These are phyloP conservation scores for Gliomastix tumulicola DNA, from an alignment of 2,329 filamentous ascomycete species.

Conservation along the genomic window DNA sequence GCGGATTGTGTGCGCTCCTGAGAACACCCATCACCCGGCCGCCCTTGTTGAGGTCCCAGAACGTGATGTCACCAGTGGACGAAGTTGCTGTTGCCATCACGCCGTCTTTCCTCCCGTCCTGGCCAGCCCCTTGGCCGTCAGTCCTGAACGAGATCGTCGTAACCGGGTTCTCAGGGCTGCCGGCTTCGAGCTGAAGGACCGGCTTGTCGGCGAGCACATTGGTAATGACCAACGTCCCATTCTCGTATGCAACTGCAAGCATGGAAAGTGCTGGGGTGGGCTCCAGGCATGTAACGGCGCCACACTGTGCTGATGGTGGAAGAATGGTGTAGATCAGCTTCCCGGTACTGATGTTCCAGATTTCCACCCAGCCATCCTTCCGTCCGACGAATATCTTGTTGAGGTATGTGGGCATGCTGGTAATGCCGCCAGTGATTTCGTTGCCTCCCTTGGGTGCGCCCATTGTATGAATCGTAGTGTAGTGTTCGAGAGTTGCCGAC, in stretches of 20 bases:
- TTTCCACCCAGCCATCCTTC: conserved; percentile 83
- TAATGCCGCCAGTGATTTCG: conserved; percentile 69
- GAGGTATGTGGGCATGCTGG: conserved; percentile 86
- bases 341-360: conserved; percentile 93
- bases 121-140: conserved; percentile 80
- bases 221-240: conserved; percentile 71
- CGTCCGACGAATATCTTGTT: conserved; percentile 94
- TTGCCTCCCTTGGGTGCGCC: conserved; percentile 51
- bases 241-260: conserved; percentile 80
- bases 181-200: conserved; percentile 62
- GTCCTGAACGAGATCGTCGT: conserved; percentile 85
- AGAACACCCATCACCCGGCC: conserved; percentile 82
- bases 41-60: conserved; percentile 92
- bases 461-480: conserved; percentile 70
- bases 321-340: conserved; percentile 88
- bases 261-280: conserved; percentile 78
- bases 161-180: conserved; percentile 57
- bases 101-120: conserved; percentile 76
- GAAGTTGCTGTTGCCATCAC: conserved; percentile 89
- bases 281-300: conserved; percentile 80
- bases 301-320: conserved; percentile 64
- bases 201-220: conserved; percentile 74
- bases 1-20: conserved; percentile 79
- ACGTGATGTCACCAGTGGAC: conserved; percentile 78
- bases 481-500: conserved; percentile 74